phyloP scores from a whole-genome alignment of 768 basidiomycete genomes.

The Steccherinum ochraceum region DNA sequence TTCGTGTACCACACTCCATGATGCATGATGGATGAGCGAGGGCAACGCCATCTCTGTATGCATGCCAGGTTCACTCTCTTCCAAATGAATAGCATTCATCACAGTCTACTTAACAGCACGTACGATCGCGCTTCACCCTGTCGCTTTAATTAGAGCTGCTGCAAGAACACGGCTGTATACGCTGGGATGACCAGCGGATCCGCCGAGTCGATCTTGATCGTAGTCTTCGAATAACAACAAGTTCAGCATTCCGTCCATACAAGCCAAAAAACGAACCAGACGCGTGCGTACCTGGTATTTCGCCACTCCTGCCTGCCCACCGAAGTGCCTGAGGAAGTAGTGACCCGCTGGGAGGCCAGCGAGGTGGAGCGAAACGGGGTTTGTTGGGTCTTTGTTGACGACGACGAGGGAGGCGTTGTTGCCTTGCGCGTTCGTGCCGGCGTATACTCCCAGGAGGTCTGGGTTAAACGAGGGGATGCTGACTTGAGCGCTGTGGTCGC shows the following conservation, averaged over 20 bases:
- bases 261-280: not conserved
- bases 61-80: too few relatives aligned
- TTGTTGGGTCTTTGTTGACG: conserved; percentile 43
- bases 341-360: conserved; percentile 39
- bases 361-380: conserved; percentile 33
- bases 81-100: too few relatives aligned
- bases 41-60: too few relatives aligned
- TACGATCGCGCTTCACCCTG: too few relatives aligned
- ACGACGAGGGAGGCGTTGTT: conserved; percentile 38
- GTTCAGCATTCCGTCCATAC: not conserved
- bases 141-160: conserved; percentile 7
- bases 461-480: conserved; percentile 35
- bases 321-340: conserved; percentile 53
- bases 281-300: conserved; percentile 41
- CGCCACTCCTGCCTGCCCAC: conserved; percentile 44
- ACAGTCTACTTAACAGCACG: too few relatives aligned
- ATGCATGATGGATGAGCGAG: too few relatives aligned
- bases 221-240: conserved; percentile 1
- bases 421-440: conserved; percentile 27
- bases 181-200: conserved; percentile 10
- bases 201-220: conserved; percentile 2
- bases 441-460: conserved; percentile 40
- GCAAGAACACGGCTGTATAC: conserved; percentile 12
- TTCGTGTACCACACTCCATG: too few relatives aligned
- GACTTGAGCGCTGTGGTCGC: conserved; percentile 37